phyloP scores from a whole-genome alignment of 352 stramenopile species.

The Globisporangium orthogonon region DNA sequence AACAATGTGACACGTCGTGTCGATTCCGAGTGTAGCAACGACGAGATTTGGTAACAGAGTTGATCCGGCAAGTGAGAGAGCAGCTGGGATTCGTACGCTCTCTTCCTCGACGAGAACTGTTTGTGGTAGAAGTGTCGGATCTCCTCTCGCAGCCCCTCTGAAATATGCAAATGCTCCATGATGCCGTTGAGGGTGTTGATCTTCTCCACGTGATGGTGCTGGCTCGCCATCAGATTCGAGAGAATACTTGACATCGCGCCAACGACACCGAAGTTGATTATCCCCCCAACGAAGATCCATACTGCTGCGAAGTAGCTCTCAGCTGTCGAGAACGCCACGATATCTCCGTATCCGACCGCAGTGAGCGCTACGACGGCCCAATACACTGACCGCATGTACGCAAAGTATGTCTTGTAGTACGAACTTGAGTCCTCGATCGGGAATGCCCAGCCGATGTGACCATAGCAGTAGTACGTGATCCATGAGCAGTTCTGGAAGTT shows the following conservation, averaged over 20 bases:
- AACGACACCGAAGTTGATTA: slow-evolving; percentile 77
- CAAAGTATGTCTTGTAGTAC: slow-evolving; percentile 42
- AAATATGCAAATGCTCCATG: slow-evolving; percentile 55
- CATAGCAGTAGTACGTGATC: slow-evolving; percentile 67
- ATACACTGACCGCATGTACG: slow-evolving; percentile 67
- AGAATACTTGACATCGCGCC: slow-evolving; percentile 80
- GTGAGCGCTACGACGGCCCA: slow-evolving; percentile 73
- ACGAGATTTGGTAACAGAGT: slow-evolving; percentile 70
- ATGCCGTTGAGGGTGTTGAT: slow-evolving; percentile 59
- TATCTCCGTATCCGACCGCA: slow-evolving; percentile 67
- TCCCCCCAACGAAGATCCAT: slow-evolving; percentile 69
- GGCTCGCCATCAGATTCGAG: slow-evolving; percentile 49
- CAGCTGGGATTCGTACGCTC: slow-evolving; percentile 65
- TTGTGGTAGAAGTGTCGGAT: slow-evolving; percentile 75
- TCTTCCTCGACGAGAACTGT: slow-evolving; percentile 49
- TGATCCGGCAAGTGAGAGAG: slow-evolving; percentile 62
- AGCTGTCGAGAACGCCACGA: slow-evolving; percentile 60
- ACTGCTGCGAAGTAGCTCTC: slow-evolving; percentile 67
- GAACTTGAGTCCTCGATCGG: slow-evolving; percentile 32
- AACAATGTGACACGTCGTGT: slow-evolving; percentile 55
- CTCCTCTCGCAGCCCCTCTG: slow-evolving; percentile 38
- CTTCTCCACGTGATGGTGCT: slow-evolving; percentile 65
- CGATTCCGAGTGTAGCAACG: slow-evolving; percentile 52
- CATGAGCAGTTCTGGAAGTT: slow-evolving; percentile 62
- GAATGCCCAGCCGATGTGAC: slow-evolving; percentile 41